Base-by-base conservation (phyloP, 768 basidiomycete genomes). In the Paxillus rubicundulus region DNA sequence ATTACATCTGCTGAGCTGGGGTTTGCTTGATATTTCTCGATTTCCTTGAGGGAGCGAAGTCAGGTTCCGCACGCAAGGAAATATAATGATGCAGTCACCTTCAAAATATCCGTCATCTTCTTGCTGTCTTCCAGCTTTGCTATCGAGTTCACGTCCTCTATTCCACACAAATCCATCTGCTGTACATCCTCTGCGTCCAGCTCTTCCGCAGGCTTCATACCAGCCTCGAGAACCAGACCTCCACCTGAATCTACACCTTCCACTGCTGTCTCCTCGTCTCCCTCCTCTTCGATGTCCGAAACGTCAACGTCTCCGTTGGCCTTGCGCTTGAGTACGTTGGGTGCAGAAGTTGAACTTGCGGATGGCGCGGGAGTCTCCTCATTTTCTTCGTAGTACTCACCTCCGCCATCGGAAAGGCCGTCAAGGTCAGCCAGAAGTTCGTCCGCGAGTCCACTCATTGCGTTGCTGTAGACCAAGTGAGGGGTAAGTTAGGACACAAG, bases 381-480 rank as follows among this genome's bases (percentile, higher is more conserved):
- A 6, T 60, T 56, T 42, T 84, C 78, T 34, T 81, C 75, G 45
- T 77, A 72, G 14, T 82, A 68, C 2, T 75, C 77, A 24, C 74
- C 80, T 17, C 68, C 82, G 30, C 78, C 87, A 54, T 85, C 89
- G 5, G 89, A 91, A 50, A 92, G 79, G 44, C 84, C 91, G 42
- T 95, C 92, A 13, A 97, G 84, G 71, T 97, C 95, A 28, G 92
- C 92, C 14, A 97, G 76, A 16, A 98, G 85, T 66, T 96, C 92
- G 72, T 98, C 88, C 18, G 92, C 96, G 27, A 98, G 82, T 46
- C 82, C 82, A 64, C 84, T 85, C 89, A 92, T 92, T 49, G 6
- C 20, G 41, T 20, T 49, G 21, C 13, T 36, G 33, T 14, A 36
- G 18, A 38, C 9, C 16, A 3, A 24, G 21, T 24, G n/a, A 37